Base-by-base conservation (phyloP, 768 basidiomycete species). In the Pulveroboletus sp. region DNA sequence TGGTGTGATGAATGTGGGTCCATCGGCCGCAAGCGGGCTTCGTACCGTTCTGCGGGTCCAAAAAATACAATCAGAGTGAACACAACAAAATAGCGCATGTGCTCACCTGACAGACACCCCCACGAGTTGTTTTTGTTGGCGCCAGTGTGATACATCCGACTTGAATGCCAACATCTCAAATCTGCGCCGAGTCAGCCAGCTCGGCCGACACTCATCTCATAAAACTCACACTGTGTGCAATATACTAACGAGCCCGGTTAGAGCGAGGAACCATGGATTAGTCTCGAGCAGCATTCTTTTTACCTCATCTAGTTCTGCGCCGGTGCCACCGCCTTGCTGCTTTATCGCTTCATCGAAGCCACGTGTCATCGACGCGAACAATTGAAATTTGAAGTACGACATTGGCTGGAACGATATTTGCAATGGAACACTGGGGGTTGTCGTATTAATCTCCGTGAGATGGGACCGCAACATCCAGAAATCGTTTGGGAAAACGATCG, bases 111-210 rank as follows among this genome's bases (percentile, higher is more conserved):
- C 79, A 44, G 93, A 95, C 13, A 99, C 94, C 12, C 97, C 97
- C 51, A 89, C 87, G 69, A 98, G 82, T 66, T 98, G 94, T 59
- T 94, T 86, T 73, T 84, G 94, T 62, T 93, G 84, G 34, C 93
- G 77, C 94, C 94, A 97, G 65, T 98, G 95, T 24, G 87, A 83
- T 36, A 98, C 90, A 61, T 98, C 95, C 23, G 82, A 87, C 63
- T 89, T 90, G 81, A 98, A 97, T 13, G 95, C 95, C 48, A 97
- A 73, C 81, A 97, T 89, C 72, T 95, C 93, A 64, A 97, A 95
- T 21, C 90, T 92, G 60, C 11, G 42, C 39, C 13, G 5, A 31
- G 43, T 58, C 54, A 50, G 59, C 48, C 21, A 32, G 48, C 45
- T 34, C 48, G 39, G 27, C 48, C 35, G 12, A 38, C 16, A 47